These are phyloP conservation scores for Coprinopsis marcescibilis DNA, from an alignment of 768 basidiomycete species.

Conservation along the genomic window DNA sequence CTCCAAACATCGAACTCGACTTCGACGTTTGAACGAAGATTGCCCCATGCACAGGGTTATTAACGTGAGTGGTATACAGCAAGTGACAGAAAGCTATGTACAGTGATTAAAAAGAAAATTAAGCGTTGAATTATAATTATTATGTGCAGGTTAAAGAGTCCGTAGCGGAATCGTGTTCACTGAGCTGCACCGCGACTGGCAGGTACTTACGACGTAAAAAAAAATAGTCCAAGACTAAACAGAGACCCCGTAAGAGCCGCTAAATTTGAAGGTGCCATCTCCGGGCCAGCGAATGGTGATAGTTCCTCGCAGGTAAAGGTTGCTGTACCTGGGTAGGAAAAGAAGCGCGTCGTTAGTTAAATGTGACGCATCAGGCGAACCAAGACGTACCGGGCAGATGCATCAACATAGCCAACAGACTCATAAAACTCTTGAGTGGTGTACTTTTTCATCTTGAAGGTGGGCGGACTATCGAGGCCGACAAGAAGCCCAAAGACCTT, in stretches of 20 bases:
- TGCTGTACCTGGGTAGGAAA: conserved; percentile 37
- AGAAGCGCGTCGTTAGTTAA: no score
- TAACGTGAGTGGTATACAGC: no score
- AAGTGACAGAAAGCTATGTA: no score
- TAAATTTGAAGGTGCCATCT: conserved; percentile 53
- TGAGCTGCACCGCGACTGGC: no score
- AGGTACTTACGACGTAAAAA: no score
- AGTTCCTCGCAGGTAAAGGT: conserved; percentile 34
- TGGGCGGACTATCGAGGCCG: conserved; percentile 37
- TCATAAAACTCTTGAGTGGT: conserved; percentile 27
- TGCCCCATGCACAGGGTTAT: no score
- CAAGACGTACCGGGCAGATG: conserved; percentile 29
- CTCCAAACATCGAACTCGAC: no score
- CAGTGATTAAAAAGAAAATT: no score
- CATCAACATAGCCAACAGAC: conserved; percentile 28
- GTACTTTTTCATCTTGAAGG: conserved; percentile 46
- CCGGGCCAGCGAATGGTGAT: conserved; percentile 42
- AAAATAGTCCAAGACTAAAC: background rate
- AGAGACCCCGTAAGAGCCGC: conserved; percentile 39
- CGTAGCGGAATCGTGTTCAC: no score
- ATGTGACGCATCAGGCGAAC: background rate
- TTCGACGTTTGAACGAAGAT: no score
- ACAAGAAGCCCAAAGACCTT: conserved; percentile 42
- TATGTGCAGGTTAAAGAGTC: no score
- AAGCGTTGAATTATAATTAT: no score